Conservation (phyloP, 1,284 basidiomycete genomes). For the Ustilago bromivora region DNA sequence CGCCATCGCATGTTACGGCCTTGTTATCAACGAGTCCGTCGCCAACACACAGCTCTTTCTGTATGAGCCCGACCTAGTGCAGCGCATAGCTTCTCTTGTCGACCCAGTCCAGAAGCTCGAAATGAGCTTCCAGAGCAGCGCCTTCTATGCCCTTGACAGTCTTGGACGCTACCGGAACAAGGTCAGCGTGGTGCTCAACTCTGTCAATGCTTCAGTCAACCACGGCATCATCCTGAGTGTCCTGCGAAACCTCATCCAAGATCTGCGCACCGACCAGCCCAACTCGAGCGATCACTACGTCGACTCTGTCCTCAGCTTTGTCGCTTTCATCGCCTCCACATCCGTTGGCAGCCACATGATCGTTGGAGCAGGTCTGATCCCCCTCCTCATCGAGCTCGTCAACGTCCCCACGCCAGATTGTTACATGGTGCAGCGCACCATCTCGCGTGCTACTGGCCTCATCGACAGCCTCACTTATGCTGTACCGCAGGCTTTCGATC, state of each 20-base stretch:
- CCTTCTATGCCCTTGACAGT: constrained; percentile 88
- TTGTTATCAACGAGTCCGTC: constrained; percentile 75
- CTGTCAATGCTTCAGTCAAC: constrained; percentile 94
- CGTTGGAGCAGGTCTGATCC: constrained; percentile 94
- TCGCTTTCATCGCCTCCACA: constrained; percentile 87
- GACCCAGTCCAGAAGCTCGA: constrained; percentile 46
- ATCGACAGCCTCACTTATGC: constrained; percentile 93
- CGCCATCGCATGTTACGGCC: constrained; percentile 82
- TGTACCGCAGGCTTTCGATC: constrained; percentile 85
- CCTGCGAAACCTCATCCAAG: constrained; percentile 54
- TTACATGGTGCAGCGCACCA: constrained; percentile 66
- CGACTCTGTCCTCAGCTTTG: constrained; percentile 78
- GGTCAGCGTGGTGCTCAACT: constrained; percentile 86
- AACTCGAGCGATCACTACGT: constrained; percentile 74
- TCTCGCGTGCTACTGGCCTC: constrained; percentile 79
- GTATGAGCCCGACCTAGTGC: constrained; percentile 88
- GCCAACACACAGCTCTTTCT: constrained; percentile 87
- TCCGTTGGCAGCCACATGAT: constrained; percentile 89
- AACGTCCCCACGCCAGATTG: constrained; percentile 41
- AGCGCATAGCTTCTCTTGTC: constrained; percentile 56
- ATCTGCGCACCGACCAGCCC: constrained; percentile 70
- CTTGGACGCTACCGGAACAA: constrained; percentile 85
- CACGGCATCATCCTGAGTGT: constrained; percentile 78
- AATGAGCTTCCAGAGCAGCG: constrained; percentile 76
- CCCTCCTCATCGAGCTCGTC: constrained; percentile 74